A percentile compares a stretch with the other conserved stretches of the same genome.
These are phyloP conservation scores for Magnusiomyces paraingens DNA, from an alignment of 1,139 yeast genomes.

Conservation along the genomic window DNA sequence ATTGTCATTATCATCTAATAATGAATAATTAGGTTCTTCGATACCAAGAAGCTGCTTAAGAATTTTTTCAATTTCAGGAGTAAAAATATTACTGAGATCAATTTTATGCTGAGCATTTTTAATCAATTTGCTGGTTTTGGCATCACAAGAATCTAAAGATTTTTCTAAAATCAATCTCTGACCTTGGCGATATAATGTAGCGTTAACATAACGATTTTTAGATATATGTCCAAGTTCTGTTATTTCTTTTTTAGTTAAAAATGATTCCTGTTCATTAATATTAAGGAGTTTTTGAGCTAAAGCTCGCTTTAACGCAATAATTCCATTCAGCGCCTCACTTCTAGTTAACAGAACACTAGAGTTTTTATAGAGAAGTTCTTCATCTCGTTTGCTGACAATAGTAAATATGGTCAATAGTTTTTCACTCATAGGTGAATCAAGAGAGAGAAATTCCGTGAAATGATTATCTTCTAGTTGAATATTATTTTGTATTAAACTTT, in stretches of 20 bases:
- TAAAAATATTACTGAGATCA: background rate
- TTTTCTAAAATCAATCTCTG: conserved; percentile 3
- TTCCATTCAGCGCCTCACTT: conserved; percentile 1
- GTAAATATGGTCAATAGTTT: background rate
- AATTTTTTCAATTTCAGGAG: background rate
- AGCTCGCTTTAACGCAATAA: background rate
- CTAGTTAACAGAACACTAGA: background rate
- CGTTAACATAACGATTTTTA: background rate
- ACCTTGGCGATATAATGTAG: background rate
- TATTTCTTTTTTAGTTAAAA: background rate
- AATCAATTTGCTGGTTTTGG: background rate
- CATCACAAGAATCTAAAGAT: background rate
- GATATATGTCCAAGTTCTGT: background rate
- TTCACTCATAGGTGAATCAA: background rate
- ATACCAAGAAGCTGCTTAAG: too few relatives aligned
- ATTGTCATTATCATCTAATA: background rate
- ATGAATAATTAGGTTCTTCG: too few relatives aligned
- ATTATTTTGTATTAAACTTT: background rate
- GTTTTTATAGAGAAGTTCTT: background rate
- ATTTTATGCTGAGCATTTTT: background rate
- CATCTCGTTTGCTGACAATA: background rate
- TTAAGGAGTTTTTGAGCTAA: background rate
- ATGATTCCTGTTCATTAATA: background rate
- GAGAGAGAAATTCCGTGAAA: background rate
- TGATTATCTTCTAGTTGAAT: background rate